Conservation (phyloP, 495 filamentous ascomycete species). For the Jackrogersella minutella region DNA sequence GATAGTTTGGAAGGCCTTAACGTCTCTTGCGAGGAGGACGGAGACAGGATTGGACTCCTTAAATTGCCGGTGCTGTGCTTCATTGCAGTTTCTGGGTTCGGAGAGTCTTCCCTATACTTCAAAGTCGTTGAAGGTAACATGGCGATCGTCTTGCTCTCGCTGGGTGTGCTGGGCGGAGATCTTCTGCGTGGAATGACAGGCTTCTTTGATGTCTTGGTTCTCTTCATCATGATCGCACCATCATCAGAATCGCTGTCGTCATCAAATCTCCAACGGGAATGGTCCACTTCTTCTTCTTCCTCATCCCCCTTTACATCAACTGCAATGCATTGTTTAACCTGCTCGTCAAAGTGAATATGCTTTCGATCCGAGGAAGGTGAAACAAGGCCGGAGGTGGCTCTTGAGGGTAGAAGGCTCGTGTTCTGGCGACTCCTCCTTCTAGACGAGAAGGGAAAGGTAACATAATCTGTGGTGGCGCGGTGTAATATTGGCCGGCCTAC, state of each 20-base stretch:
- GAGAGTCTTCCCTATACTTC: constrained; percentile 85
- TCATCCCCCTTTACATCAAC: constrained; percentile 82
- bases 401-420: constrained; percentile 65
- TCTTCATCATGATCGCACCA: constrained; percentile 86
- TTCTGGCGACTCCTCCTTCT: constrained; percentile 63
- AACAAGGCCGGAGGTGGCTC: constrained; percentile 66
- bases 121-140: constrained; percentile 91
- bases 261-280: constrained; percentile 51
- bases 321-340: constrained; percentile 94
- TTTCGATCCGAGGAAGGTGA: constrained; percentile 75
- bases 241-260: constrained; percentile 76
- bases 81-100: constrained; percentile 69
- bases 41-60: constrained; percentile 62
- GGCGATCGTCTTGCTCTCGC: constrained; percentile 89
- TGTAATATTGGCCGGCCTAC: constrained; percentile 54
- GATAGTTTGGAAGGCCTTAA: constrained; percentile 74
- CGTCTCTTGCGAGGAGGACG: constrained; percentile 80
- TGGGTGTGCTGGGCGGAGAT: constrained; percentile 56
- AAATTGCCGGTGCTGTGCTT: constrained; percentile 58
- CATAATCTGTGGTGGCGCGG: constrained; percentile 72
- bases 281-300: constrained; percentile 64
- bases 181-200: constrained; percentile 52
- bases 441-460: constrained; percentile 64
- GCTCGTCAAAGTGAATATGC: constrained; percentile 96
- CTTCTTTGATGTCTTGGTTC: constrained; percentile 53